Percentiles rank a stretch among this genome's conserved stretches.
phyloP scores from a whole-genome alignment of 192 early-diverging fungal genomes.

The Spizellomyces punctatus region DNA sequence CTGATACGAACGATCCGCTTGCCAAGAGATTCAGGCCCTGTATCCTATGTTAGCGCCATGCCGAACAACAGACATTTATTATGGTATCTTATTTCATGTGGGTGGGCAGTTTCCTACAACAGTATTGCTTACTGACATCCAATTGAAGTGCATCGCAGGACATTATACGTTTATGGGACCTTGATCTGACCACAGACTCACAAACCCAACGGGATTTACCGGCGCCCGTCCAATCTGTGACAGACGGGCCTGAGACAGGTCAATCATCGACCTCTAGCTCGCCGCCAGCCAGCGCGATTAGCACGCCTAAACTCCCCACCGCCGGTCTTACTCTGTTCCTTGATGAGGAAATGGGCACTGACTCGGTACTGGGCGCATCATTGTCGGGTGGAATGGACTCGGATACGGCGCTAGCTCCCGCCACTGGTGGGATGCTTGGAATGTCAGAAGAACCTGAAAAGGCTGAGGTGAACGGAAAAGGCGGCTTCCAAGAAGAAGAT shows the following conservation, averaged over 20 bases:
- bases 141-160: constrained; percentile 77
- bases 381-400: background rate
- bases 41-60: constrained; percentile 73
- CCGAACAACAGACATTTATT: constrained; percentile 81
- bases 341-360: constrained; percentile 11
- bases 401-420: background rate
- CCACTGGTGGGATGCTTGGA: background rate
- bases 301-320: constrained; percentile 19
- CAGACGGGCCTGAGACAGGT: background rate
- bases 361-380: constrained; percentile 14
- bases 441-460: background rate
- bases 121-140: background rate
- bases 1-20: constrained; percentile 75
- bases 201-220: background rate
- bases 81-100: constrained; percentile 58
- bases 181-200: constrained; percentile 31
- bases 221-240: background rate
- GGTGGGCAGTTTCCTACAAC: too few relatives aligned
- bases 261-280: background rate
- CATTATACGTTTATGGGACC: constrained; percentile 91
- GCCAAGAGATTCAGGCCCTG: constrained; percentile 87
- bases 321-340: constrained; percentile 21
- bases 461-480: background rate
- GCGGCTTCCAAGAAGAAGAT: constrained; percentile 18
- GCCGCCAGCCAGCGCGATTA: background rate